A percentile compares a stretch with the other conserved stretches of the same genome.
phyloP scores from a whole-genome alignment of 768 basidiomycete genomes.

The Agrocybe pediades region DNA sequence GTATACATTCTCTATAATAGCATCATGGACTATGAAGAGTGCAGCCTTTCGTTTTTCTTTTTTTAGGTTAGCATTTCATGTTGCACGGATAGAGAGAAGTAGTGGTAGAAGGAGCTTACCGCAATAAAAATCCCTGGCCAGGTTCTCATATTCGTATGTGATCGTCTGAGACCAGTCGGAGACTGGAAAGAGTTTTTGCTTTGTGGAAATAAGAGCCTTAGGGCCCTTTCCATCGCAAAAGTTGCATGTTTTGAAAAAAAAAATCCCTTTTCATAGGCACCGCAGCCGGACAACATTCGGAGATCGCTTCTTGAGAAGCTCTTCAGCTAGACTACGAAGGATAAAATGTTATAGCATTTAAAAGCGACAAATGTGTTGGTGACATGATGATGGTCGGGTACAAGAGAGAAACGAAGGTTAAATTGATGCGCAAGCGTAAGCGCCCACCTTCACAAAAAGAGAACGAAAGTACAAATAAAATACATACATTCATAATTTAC shows the following conservation, averaged over 20 bases:
- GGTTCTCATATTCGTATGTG: not conserved
- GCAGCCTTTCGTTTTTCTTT: slow-evolving; percentile 7
- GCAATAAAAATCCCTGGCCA: slow-evolving; percentile 11
- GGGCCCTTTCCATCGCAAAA: too few species aligned
- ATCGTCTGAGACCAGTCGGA: not conserved
- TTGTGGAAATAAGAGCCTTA: too few species aligned
- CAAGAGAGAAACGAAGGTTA: not conserved
- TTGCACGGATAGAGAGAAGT: slow-evolving; percentile 9
- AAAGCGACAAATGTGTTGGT: too few species aligned
- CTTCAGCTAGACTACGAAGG: too few species aligned
- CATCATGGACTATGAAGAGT: not conserved
- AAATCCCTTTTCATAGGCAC: too few species aligned
- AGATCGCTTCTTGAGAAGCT: too few species aligned
- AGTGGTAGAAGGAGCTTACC: slow-evolving; percentile 11
- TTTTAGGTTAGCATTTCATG: too few species aligned
- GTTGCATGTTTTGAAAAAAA: too few species aligned
- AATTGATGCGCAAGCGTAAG: not conserved
- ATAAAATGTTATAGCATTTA: too few species aligned
- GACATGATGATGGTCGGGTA: not conserved
- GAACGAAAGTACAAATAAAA: not conserved
- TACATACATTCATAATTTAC: not conserved
- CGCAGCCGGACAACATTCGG: too few species aligned
- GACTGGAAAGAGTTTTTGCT: too few species aligned
- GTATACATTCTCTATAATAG: not conserved
- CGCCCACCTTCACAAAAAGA: too few species aligned